These are phyloP conservation scores for Grigorovia humatica DNA, from an alignment of 805 yeast species.

Conservation along the genomic window DNA sequence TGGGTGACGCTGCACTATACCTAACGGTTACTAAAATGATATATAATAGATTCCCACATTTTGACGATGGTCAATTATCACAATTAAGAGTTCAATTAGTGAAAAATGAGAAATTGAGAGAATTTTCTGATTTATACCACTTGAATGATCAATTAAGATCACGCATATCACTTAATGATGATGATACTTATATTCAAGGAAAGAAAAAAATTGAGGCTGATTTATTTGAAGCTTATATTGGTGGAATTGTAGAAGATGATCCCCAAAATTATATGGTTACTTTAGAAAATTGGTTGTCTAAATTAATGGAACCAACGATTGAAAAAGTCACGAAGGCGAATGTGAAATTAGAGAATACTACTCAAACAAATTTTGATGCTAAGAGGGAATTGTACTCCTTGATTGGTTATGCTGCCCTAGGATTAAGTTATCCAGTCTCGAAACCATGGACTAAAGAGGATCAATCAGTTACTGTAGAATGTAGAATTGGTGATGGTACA, in stretches of 20 bases:
- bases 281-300: constrained; percentile 47
- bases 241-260: constrained; percentile 61
- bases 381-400: constrained; percentile 68
- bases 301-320: constrained; percentile 41
- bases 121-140: constrained; percentile 61
- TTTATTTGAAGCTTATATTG: constrained; percentile 88
- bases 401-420: constrained; percentile 63
- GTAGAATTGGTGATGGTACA: constrained; percentile 52
- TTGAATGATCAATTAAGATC: constrained; percentile 47
- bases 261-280: constrained; percentile 34
- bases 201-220: constrained; percentile 74
- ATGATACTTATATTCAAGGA: constrained; percentile 34
- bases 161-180: constrained; percentile 32
- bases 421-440: constrained; percentile 47
- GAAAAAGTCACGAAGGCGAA: constrained; percentile 14
- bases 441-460: constrained; percentile 27
- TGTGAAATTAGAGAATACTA: constrained; percentile 23
- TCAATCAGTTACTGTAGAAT: constrained; percentile 48
- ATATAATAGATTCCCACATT: constrained; percentile 54
- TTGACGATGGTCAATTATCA: constrained; percentile 75
- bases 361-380: constrained; percentile 49
- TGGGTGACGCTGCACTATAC: constrained; percentile 82
- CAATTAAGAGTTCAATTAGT: constrained; percentile 59
- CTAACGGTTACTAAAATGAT: constrained; percentile 60
- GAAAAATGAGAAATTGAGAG: constrained; percentile 58